Base-by-base conservation (phyloP, 2,329 filamentous ascomycete genomes). In the Teratosphaeria zuluensis region DNA sequence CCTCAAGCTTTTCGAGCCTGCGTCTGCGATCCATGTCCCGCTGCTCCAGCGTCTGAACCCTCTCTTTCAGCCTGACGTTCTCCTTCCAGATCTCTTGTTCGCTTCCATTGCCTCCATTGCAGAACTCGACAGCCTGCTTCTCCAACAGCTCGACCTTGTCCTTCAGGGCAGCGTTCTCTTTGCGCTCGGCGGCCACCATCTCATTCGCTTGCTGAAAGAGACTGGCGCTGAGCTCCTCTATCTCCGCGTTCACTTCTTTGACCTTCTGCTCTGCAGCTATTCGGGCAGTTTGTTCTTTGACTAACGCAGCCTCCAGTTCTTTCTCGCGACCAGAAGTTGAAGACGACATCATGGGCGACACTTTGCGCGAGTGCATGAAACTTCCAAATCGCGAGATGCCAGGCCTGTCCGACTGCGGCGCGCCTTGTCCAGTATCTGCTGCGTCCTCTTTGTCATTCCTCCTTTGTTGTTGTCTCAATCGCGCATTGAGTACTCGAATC, bases 151-250 rank as follows among this genome's bases (percentile, higher is more conserved):
- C 81, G 6, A 94, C 83, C 46, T 87, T 76, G 69, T 87, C 84
- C 75, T 90, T 87, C 35, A 94, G 78, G 66, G 80, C 82, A 3
- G 88, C 88, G 59, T 88, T 77, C 48, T 86, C 87, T 58, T 84
- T 81, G 51, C 89, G 78, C 77, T 94, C 89, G 19, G 81, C 78
- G 1, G 89, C 88, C 21, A 94, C 89, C 89, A 94, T 94, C 74
- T 91, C 85, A 71, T 94, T 94, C 56, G 89, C 89, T 76, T 92
- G 86, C 75, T 89, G 85, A 71, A 94, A 94, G 57, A 94, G 76
- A 55, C 81, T 82, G 21, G 83, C 86, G 68, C 83, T 89, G 63
- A 94, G 77, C 74, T 94, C 89, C 74, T 92, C 89, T 21, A 92
- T 81, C 76, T 94, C 89, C 12, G 77, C 79, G 67, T 83, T 85